Evolutionary conservation across 208 protist species (phyloP).

Genomic region (Acanthamoeba lenticulata): DNA sequence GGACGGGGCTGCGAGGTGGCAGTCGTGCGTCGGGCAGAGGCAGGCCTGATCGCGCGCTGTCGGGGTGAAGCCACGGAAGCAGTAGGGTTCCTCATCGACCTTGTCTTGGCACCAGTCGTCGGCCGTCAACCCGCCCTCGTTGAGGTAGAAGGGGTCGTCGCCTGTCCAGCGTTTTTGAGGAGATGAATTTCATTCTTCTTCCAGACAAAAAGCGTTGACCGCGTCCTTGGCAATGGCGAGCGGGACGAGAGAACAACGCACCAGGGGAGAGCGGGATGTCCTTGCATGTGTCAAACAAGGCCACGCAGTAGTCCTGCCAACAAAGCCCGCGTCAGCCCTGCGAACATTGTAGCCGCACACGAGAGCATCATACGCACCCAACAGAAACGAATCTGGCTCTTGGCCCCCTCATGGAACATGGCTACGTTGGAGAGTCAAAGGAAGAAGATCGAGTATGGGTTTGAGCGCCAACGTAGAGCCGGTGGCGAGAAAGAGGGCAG

Average conservation of each 20-base stretch:
- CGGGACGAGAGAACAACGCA: no score
- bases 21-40: neutral
- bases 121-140: neutral
- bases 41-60: neutral
- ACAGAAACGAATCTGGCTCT: neutral
- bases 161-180: no score
- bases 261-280: neutral
- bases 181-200: no score
- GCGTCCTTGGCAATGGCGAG: no score
- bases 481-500: neutral
- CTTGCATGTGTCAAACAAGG: neutral
- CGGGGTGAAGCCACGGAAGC: neutral
- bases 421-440: neutral
- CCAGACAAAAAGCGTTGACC: no score
- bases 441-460: neutral
- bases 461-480: neutral
- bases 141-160: neutral
- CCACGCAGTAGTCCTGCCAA: neutral
- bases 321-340: no score
- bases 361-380: no score
- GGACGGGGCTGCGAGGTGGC: neutral
- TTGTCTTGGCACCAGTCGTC: slow-evolving; percentile 5
- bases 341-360: no score
- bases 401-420: neutral
- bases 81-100: neutral